phyloP scores from a whole-genome alignment of 495 filamentous ascomycete genomes.

The Talaromyces wortmannii region DNA sequence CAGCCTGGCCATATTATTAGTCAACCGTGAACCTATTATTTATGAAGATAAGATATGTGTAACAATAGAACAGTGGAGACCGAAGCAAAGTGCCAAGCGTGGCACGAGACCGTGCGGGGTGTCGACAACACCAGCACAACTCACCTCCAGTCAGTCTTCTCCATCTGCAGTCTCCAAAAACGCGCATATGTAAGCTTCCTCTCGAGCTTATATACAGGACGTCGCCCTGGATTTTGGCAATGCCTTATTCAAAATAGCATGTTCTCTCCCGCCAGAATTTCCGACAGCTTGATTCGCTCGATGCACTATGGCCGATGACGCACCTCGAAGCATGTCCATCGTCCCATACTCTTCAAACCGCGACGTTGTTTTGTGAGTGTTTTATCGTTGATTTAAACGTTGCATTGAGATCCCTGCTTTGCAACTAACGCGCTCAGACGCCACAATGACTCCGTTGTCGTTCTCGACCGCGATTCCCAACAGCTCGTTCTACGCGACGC shows the following conservation, averaged over 20 bases:
- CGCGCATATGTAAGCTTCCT: background rate
- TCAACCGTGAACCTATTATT: no score
- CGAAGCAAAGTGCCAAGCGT: no score
- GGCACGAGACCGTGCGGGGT: no score
- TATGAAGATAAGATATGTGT: no score
- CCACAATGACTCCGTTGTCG: conserved; percentile 84
- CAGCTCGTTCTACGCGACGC: conserved; percentile 74
- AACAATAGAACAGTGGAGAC: no score
- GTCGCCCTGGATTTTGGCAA: background rate
- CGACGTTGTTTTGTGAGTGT: conserved; percentile 44
- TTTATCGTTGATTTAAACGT: background rate
- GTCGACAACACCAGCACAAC: no score
- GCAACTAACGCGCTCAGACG: conserved; percentile 47
- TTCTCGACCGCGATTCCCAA: conserved; percentile 78
- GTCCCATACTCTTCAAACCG: conserved; percentile 39
- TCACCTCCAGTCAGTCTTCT: no score
- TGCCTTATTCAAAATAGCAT: background rate
- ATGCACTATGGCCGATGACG: conserved; percentile 26
- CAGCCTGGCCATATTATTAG: background rate
- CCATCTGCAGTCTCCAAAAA: no score
- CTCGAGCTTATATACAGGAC: background rate
- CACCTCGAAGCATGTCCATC: conserved; percentile 32
- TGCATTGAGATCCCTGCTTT: background rate
- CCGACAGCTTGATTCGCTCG: background rate
- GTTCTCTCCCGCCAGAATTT: background rate